phyloP scores from a whole-genome alignment of 2,329 filamentous ascomycete genomes.

The Xylaria sp. region DNA sequence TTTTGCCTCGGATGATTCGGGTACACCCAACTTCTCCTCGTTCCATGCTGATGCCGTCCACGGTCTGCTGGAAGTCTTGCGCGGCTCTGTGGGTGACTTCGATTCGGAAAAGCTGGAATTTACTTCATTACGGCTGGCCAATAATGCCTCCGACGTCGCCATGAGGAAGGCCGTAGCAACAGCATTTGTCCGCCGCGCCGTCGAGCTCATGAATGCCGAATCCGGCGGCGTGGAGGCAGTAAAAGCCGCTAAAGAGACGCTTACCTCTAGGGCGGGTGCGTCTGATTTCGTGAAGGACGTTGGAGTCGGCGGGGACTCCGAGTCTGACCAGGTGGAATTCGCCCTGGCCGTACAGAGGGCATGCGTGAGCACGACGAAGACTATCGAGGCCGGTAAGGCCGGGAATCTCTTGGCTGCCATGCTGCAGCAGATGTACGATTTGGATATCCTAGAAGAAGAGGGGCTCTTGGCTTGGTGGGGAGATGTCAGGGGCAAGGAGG shows the following conservation, averaged over 20 bases:
- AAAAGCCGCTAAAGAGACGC: constrained; percentile 68
- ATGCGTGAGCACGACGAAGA: constrained; percentile 67
- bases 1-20: constrained; percentile 75
- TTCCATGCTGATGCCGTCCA: constrained; percentile 90
- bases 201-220: constrained; percentile 65
- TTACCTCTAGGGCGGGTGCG: constrained; percentile 60
- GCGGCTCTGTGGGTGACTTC: constrained; percentile 76
- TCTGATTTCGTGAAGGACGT: constrained; percentile 63
- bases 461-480: constrained; percentile 89
- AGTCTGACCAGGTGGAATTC: constrained; percentile 84
- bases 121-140: constrained; percentile 87
- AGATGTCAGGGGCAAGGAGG: constrained; percentile 69
- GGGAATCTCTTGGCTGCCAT: constrained; percentile 75
- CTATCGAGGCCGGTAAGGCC: constrained; percentile 55
- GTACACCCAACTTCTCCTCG: constrained; percentile 58
- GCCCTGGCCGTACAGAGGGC: constrained; percentile 82
- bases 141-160: constrained; percentile 87
- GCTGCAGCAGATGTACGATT: constrained; percentile 82
- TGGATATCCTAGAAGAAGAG: constrained; percentile 88
- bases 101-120: constrained; percentile 86
- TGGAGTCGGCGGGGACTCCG: constrained; percentile 67
- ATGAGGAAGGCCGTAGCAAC: constrained; percentile 86
- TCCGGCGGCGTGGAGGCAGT: constrained; percentile 62
- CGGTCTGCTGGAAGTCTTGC: constrained; percentile 85
- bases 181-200: constrained; percentile 82